Percentiles rank a stretch among this genome's conserved stretches.
Conservation (phyloP, 306 rosid genomes). For the Lupinus albus region DNA sequence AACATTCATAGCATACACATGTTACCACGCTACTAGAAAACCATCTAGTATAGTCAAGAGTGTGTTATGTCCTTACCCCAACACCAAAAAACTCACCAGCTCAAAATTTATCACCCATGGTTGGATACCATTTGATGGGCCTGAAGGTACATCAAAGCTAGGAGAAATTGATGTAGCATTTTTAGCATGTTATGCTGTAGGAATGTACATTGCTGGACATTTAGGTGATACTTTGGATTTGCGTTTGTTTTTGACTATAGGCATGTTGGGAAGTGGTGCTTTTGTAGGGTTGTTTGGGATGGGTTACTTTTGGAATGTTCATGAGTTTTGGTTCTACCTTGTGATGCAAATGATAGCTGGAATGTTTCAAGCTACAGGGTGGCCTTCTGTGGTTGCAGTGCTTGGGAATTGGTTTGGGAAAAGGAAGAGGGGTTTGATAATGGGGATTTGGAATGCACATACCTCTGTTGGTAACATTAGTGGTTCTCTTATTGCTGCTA, state of each 20-base stretch:
- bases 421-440: slow-evolving; percentile 72
- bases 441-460: slow-evolving; percentile 91
- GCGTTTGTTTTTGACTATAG: slow-evolving; percentile 56
- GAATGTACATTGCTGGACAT: slow-evolving; percentile 80
- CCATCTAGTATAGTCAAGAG: slow-evolving; percentile 72
- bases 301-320: slow-evolving; percentile 73
- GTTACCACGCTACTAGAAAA: slow-evolving; percentile 84
- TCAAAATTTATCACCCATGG: slow-evolving; percentile 29
- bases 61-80: slow-evolving; percentile 58
- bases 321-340: slow-evolving; percentile 62
- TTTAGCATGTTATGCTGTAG: slow-evolving; percentile 64
- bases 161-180: slow-evolving; percentile 85
- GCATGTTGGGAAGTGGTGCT: slow-evolving; percentile 80
- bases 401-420: slow-evolving; percentile 90
- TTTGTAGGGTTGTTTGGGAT: slow-evolving; percentile 70
- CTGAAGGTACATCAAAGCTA: slow-evolving; percentile 60
- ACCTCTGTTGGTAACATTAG: slow-evolving; percentile 80
- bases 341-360: slow-evolving; percentile 78
- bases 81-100: background rate
- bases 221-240: slow-evolving; percentile 73
- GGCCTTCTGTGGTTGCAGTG: slow-evolving; percentile 92
- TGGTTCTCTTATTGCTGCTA: slow-evolving; percentile 77
- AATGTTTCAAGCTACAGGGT: slow-evolving; percentile 81
- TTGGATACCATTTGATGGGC: slow-evolving; percentile 70
- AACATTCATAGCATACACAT: slow-evolving; percentile 72